Evolutionary conservation across 176 grass and related monocot species (phyloP).

Genomic region (Metroxylon sagu): DNA sequence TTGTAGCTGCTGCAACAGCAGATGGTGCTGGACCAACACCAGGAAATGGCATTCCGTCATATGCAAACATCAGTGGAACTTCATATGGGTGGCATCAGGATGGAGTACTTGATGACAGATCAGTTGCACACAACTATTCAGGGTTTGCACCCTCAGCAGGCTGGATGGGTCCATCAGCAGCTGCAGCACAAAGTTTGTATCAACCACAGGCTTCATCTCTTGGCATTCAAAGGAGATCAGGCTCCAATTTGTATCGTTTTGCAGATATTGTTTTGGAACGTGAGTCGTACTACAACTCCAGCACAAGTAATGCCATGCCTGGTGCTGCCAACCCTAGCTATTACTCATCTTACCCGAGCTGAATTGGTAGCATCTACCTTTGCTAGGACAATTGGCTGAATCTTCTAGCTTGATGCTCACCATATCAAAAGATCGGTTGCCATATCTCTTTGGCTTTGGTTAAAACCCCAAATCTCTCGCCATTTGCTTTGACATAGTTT

Average conservation of each 20-base stretch:
- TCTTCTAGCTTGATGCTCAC: too few relatives aligned
- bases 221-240: slow-evolving; percentile 1
- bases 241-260: slow-evolving; percentile 7
- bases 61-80: background rate
- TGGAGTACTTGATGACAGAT: background rate
- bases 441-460: too few relatives aligned
- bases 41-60: background rate
- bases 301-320: background rate
- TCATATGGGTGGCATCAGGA: background rate
- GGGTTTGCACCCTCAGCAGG: background rate
- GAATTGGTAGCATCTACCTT: background rate
- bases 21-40: background rate
- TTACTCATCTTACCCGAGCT: slow-evolving; percentile 4
- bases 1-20: background rate
- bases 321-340: slow-evolving; percentile 6
- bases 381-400: too few relatives aligned
- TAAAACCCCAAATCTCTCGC: too few relatives aligned
- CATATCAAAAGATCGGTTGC: too few relatives aligned
- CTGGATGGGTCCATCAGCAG: background rate
- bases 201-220: slow-evolving; percentile 2
- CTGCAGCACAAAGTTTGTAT: slow-evolving; percentile 4
- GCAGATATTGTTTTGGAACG: slow-evolving; percentile 15
- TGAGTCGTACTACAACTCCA: background rate
- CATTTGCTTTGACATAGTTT: too few relatives aligned
- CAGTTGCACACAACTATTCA: background rate